Evolutionary conservation across 768 basidiomycete genomes (phyloP), one percentile per base, ranked within the genome.

Genomic region (Ramaria rubella): DNA sequence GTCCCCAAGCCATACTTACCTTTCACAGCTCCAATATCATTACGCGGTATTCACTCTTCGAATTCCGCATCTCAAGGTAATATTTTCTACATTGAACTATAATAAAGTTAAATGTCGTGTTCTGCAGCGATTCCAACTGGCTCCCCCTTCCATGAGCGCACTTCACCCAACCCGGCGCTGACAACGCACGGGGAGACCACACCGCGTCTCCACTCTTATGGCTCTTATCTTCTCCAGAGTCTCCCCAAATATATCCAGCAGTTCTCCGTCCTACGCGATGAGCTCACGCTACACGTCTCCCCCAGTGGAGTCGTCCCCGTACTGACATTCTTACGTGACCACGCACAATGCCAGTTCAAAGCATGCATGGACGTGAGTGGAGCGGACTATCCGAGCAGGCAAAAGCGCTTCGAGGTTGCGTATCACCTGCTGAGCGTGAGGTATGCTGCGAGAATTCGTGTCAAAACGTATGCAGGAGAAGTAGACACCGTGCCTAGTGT

Each of bases 171-270:
- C 72, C 90, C 87, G 1, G 80, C 90, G 15, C 72, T 85, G 19
- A 80, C 82, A 52, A 79, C 80, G 65, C 85, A 87, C 67, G 82
- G 84, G 5, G 79, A 82, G 65, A 79, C 87, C 40, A 84, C 89
- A 17, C 83, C 88, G 67, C 77, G 82, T 21, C 77, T 98, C 34
- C 95, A 98, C 70, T 81, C 82, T 36, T 98, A 93, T 64, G 95
- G 92, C 65, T 89, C 94, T 55, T 97, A 96, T 74, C 78, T 97
- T 64, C 85, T 81, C 49, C 90, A 94, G 66, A 92, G 88, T 68
- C 83, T 98, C 23, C 95, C 95, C 52, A 98, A 96, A 76, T 96
- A 85, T 76, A 83, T 99, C 68, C 95, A 98, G 72, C 96, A 98
- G 71, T 97, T 95, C 78, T 92, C 92, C 11, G 90, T 98, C 45